Percentiles rank a stretch among this genome's conserved stretches.
phyloP scores from a whole-genome alignment of 2,329 filamentous ascomycete species.

The Colletotrichum sp. region DNA sequence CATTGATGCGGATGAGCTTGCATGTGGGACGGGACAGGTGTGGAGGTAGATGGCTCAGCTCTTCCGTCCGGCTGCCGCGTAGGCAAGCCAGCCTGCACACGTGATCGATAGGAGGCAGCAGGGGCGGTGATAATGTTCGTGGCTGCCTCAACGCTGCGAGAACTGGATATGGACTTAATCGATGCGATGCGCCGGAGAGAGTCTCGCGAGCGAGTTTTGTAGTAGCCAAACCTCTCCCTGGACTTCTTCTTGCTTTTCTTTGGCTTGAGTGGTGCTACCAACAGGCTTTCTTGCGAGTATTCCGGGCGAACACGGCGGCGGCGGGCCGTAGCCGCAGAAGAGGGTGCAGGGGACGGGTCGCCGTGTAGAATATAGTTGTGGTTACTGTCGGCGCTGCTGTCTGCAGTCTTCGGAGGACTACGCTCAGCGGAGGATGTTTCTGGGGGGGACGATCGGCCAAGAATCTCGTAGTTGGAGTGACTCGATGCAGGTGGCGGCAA shows the following conservation, averaged over 20 bases:
- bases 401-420: constrained; percentile 37
- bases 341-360: constrained; percentile 45
- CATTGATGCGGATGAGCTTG: constrained; percentile 61
- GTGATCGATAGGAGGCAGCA: constrained; percentile 42
- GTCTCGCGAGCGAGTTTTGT: constrained; percentile 57
- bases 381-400: constrained; percentile 46
- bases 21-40: constrained; percentile 37
- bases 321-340: constrained; percentile 37
- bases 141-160: constrained; percentile 54
- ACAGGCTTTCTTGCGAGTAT: constrained; percentile 67
- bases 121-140: constrained; percentile 43
- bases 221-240: constrained; percentile 53
- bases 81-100: constrained; percentile 32
- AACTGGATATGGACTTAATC: constrained; percentile 60
- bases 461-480: constrained; percentile 56
- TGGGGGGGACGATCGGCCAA: constrained; percentile 55
- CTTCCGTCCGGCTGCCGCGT: constrained; percentile 33
- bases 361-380: constrained; percentile 62
- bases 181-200: constrained; percentile 56
- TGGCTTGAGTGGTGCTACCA: constrained; percentile 60
- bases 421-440: constrained; percentile 42
- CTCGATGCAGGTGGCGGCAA: constrained; percentile 45
- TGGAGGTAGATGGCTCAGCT: constrained; percentile 21
- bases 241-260: constrained; percentile 51
- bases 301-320: constrained; percentile 40